Evolutionary conservation across 257 asterid genomes (phyloP).

Genomic region (Nicotiana undulata): DNA sequence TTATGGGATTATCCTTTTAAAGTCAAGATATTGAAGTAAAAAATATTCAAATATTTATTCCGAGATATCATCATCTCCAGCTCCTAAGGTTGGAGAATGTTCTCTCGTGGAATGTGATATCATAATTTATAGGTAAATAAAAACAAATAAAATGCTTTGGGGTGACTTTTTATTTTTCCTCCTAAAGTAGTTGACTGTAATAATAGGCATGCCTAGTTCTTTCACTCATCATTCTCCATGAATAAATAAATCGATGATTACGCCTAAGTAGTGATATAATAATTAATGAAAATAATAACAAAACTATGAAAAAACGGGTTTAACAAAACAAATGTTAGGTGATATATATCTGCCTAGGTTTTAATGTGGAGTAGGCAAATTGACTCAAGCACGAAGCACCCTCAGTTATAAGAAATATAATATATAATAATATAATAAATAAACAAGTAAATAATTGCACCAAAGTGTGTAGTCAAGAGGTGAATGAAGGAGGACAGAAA

Average conservation of each 20-base stretch:
- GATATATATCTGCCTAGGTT: too few relatives aligned
- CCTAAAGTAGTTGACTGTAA: too few relatives aligned
- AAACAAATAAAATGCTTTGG: background rate
- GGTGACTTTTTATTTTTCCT: too few relatives aligned
- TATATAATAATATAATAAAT: too few relatives aligned
- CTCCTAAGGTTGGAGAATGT: background rate
- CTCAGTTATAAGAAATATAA: too few relatives aligned
- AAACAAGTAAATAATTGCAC: too few relatives aligned
- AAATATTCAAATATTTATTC: background rate
- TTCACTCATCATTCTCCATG: background rate
- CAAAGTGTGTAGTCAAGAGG: too few relatives aligned
- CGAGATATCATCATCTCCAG: background rate
- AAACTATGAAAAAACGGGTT: background rate
- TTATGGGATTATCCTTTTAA: background rate
- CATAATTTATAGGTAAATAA: background rate
- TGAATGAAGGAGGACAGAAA: too few relatives aligned
- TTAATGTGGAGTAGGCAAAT: too few relatives aligned
- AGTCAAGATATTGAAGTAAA: background rate
- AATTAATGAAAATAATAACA: background rate
- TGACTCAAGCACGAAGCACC: too few relatives aligned
- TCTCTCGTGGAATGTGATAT: background rate
- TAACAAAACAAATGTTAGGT: too few relatives aligned
- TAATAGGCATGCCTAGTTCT: background rate
- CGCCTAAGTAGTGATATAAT: background rate
- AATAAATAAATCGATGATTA: background rate